Evolutionary conservation across 2,329 filamentous ascomycete species (phyloP).

Genomic region (Zymoseptoria passerinii): DNA sequence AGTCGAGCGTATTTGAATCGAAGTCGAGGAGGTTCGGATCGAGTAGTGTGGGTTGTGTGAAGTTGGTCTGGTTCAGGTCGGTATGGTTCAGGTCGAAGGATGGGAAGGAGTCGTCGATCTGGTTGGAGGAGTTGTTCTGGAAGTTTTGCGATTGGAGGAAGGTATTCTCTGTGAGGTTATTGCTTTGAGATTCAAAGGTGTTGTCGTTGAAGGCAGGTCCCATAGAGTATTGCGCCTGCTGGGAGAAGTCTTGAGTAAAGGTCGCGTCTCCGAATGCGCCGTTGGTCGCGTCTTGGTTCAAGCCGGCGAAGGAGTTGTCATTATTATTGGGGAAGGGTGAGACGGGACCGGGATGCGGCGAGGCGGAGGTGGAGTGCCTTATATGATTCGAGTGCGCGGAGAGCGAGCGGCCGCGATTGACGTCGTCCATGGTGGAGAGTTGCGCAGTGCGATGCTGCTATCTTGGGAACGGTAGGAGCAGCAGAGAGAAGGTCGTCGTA

Average conservation of each 20-base stretch:
- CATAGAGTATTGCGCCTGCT: conserved; percentile 35
- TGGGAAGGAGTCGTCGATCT: conserved; percentile 45
- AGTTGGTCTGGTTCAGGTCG: conserved; percentile 50
- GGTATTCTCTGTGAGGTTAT: conserved; percentile 32
- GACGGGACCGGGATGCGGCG: conserved; percentile 20
- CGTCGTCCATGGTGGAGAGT: background rate
- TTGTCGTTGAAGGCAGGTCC: conserved; percentile 26
- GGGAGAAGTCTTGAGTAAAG: conserved; percentile 40
- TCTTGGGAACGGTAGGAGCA: background rate
- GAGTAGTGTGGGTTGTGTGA: conserved; percentile 47
- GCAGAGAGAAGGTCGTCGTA: background rate
- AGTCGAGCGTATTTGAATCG: conserved; percentile 32
- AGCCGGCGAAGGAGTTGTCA: conserved; percentile 8
- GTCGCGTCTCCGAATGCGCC: conserved; percentile 23
- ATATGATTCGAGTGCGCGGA: conserved; percentile 20
- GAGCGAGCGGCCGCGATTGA: conserved; percentile 22
- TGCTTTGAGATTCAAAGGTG: conserved; percentile 11
- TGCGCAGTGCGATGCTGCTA: background rate
- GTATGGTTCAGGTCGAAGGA: conserved; percentile 45
- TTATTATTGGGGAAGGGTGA: conserved; percentile 7
- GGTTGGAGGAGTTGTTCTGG: background rate
- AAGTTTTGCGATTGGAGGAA: conserved; percentile 31
- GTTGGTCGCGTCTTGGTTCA: conserved; percentile 20
- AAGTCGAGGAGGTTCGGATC: conserved; percentile 54
- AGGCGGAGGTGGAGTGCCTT: conserved; percentile 24